Evolutionary conservation across 169 alveolate species (phyloP).

Genomic region (Besnoitia besnoiti): DNA sequence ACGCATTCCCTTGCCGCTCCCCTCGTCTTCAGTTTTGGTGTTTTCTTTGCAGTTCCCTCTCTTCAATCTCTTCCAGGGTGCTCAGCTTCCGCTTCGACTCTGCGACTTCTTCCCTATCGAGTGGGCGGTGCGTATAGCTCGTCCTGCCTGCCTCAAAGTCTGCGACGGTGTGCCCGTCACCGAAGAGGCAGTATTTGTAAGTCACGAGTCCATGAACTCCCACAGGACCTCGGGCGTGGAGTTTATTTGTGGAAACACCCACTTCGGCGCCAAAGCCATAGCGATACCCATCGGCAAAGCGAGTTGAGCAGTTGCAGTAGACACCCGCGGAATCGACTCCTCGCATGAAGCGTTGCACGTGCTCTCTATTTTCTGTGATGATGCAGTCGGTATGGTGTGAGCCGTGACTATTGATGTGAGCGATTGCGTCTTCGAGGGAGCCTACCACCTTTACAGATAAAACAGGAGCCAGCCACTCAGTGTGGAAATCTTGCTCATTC

Average conservation of each 20-base stretch:
- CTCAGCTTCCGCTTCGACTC: not conserved
- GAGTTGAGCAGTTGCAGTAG: constrained; percentile 78
- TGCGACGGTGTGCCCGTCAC: constrained; percentile 76
- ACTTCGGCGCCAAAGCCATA: constrained; percentile 83
- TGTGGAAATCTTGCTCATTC: constrained; percentile 63
- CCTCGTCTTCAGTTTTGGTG: not conserved
- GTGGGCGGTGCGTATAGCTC: constrained; percentile 9
- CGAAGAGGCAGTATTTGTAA: constrained; percentile 73
- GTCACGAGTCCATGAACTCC: constrained; percentile 80
- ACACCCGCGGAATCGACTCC: constrained; percentile 77
- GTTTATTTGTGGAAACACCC: constrained; percentile 79
- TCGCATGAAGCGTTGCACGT: constrained; percentile 67
- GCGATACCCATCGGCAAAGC: constrained; percentile 82
- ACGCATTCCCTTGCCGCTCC: not conserved
- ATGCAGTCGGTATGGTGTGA: constrained; percentile 83
- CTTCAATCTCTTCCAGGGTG: not conserved
- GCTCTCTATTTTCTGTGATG: constrained; percentile 59
- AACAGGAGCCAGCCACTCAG: constrained; percentile 72
- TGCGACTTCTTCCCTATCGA: not conserved
- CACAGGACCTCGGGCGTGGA: constrained; percentile 83
- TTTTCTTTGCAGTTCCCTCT: not conserved
- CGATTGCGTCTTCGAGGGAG: constrained; percentile 72
- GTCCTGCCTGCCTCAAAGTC: constrained; percentile 52
- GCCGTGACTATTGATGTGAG: constrained; percentile 76
- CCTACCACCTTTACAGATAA: constrained; percentile 70